Evolutionary conservation across 495 filamentous ascomycete species (phyloP), one percentile per base, ranked within the genome.

Genomic region (Pyronema omphalodes): DNA sequence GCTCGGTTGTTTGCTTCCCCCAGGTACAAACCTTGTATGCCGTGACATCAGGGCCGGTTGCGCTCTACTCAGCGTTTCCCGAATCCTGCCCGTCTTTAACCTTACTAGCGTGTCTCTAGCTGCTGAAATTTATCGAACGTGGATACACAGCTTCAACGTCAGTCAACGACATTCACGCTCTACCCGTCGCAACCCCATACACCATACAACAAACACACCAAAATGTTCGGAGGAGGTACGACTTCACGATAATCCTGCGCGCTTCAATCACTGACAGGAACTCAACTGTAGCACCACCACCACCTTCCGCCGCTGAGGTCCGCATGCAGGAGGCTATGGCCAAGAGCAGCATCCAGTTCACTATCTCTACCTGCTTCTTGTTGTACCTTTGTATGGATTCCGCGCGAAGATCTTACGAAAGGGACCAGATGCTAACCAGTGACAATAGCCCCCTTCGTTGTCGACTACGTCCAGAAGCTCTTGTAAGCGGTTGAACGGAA

Each of bases 361-460:
- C 77, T 58, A 58, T 85, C 53, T 73, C 74, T 36, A 73, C 76
- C 47, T 76, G 79, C 56, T 67, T 83, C 59, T 55, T 81, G 34
- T 76, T 94, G 56, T 94, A 94, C 70, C 70, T 94, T 49, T 88
- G 88, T 94, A 79, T 15, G 41, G 7, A 17, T 7, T 45, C 40
- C n/a, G 18, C 34, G 17, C 34, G 5, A 51, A 18, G 19, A 35
- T 40, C 6, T 47, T 44, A 3, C 8, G 23, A 5, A 29, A 29
- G 1, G 23, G 23, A 48, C 12, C 35, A 6, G 9, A 15, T 36
- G 34, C 46, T 60, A 37, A 66, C 60, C 39, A 15, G 17, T 39
- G 55, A 43, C 36, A 37, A 8, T 56, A 91, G 87, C 84, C 52
- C 87, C 87, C 54, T 93, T 93, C 70, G 76, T 80, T 56, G 70